Conservation (phyloP, 768 basidiomycete species). For the Boletellus sp. region DNA sequence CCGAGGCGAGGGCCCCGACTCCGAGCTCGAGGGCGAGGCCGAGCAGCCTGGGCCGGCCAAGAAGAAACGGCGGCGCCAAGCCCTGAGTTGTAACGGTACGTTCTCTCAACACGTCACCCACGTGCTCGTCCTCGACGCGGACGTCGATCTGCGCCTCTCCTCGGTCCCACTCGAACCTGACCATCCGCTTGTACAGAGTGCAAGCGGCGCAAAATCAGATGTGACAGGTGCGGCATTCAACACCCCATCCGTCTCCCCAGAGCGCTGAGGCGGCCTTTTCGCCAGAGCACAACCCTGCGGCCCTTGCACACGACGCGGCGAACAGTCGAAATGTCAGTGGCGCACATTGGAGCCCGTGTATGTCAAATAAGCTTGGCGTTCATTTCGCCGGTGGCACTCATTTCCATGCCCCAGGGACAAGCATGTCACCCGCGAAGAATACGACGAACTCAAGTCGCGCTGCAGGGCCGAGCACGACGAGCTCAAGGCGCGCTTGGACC, state of each 20-base stretch:
- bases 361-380: slow-evolving; percentile 27
- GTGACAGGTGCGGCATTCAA: slow-evolving; percentile 59
- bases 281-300: slow-evolving; percentile 74
- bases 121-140: slow-evolving; percentile 16
- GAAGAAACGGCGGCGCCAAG: slow-evolving; percentile 80
- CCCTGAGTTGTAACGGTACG: slow-evolving; percentile 81
- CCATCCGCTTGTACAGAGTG: slow-evolving; percentile 51
- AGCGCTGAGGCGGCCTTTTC: slow-evolving; percentile 23
- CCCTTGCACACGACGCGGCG: slow-evolving; percentile 75
- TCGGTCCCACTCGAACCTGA: slow-evolving; percentile 2
- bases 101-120: slow-evolving; percentile 16
- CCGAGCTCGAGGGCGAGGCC: slow-evolving; percentile 53
- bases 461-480: slow-evolving; percentile 40
- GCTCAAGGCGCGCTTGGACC: slow-evolving; percentile 60
- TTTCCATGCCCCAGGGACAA: slow-evolving; percentile 53
- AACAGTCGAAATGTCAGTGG: slow-evolving; percentile 81
- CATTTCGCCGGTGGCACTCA: slow-evolving; percentile 10
- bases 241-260: slow-evolving; percentile 8
- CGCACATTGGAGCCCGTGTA: slow-evolving; percentile 78
- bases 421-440: slow-evolving; percentile 74
- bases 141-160: slow-evolving; percentile 3
- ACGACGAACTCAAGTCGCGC: slow-evolving; percentile 68
- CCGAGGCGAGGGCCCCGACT: slow-evolving; percentile 44
- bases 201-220: slow-evolving; percentile 84
- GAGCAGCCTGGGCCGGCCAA: slow-evolving; percentile 60